Evolutionary conservation across 345 rosid genomes (phyloP).

Genomic region (Salix exigua): DNA sequence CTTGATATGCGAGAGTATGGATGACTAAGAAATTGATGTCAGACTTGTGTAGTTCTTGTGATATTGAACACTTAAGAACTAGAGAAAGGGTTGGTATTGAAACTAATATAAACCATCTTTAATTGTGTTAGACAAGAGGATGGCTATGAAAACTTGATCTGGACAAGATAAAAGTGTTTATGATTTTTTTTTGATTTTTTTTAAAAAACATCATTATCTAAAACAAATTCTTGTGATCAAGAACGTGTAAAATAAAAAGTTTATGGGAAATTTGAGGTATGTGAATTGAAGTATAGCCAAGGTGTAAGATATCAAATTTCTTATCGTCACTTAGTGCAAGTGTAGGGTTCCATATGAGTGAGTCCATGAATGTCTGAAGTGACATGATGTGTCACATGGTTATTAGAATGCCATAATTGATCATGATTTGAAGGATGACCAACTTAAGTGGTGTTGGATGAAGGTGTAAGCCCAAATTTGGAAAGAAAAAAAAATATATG

Average conservation of each 20-base stretch:
- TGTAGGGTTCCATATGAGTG: background rate
- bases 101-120: background rate
- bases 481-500: background rate
- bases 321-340: background rate
- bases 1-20: background rate
- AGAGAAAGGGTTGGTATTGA: background rate
- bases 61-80: background rate
- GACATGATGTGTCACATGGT: background rate
- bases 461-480: background rate
- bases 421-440: background rate
- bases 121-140: background rate
- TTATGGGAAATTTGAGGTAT: background rate
- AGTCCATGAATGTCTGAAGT: background rate
- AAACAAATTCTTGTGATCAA: background rate
- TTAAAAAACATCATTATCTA: background rate
- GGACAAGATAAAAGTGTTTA: background rate
- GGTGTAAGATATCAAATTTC: background rate
- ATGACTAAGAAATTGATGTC: background rate
- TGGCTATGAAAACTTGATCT: background rate
- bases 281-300: background rate
- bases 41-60: background rate
- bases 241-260: background rate
- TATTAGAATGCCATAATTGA: no score
- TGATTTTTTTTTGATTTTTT: background rate
- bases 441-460: background rate